phyloP scores from a whole-genome alignment of 1,139 yeast genomes.

The Candida neerlandica region DNA sequence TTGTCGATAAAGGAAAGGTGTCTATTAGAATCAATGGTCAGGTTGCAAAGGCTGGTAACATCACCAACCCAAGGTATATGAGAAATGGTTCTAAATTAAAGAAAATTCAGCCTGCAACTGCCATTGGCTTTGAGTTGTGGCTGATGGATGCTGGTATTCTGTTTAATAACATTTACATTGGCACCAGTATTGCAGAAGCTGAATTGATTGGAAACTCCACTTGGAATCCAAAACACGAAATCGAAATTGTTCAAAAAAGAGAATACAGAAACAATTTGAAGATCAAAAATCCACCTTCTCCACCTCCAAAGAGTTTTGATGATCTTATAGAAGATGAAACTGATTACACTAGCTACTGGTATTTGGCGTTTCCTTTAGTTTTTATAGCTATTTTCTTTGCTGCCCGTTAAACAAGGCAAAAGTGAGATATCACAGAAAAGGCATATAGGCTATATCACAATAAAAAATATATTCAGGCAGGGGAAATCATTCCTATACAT shows the following conservation, averaged over 20 bases:
- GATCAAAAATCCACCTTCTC: constrained; percentile 34
- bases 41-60: constrained; percentile 66
- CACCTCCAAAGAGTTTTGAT: constrained; percentile 47
- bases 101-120: constrained; percentile 68
- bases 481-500: background rate
- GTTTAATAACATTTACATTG: constrained; percentile 84
- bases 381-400: constrained; percentile 1
- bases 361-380: background rate
- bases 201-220: constrained; percentile 80
- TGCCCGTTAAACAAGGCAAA: background rate
- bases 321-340: constrained; percentile 19
- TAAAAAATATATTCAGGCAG: background rate
- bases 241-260: constrained; percentile 51
- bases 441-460: background rate
- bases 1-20: constrained; percentile 61
- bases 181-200: constrained; percentile 81
- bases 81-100: constrained; percentile 81
- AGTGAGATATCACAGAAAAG: no score
- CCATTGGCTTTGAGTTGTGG: constrained; percentile 89
- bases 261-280: constrained; percentile 38
- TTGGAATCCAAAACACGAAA: constrained; percentile 58
- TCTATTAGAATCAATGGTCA: constrained; percentile 85
- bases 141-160: constrained; percentile 74
- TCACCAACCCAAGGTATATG: constrained; percentile 60
- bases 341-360: background rate